These are phyloP conservation scores for Rhodocollybia butyracea DNA, from an alignment of 768 basidiomycete species.

Conservation along the genomic window DNA sequence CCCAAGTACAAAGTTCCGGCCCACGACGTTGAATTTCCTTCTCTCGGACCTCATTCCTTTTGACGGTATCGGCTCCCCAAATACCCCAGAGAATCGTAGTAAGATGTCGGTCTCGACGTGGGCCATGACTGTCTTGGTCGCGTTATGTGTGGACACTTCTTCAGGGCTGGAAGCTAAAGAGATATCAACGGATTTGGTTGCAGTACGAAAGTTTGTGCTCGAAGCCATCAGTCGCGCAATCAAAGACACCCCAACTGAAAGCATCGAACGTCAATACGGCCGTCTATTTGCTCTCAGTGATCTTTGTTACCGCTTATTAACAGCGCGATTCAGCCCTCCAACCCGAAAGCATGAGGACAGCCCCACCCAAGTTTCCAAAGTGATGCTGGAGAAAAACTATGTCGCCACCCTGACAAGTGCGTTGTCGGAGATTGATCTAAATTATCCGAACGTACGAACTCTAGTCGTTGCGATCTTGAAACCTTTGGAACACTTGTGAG, in stretches of 20 bases:
- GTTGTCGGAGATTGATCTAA: conserved; percentile 90
- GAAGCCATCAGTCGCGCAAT: conserved; percentile 85
- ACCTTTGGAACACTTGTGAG: conserved; percentile 88
- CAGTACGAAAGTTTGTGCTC: conserved; percentile 89
- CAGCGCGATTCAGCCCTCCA: conserved; percentile 63
- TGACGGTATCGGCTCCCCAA: conserved; percentile 64
- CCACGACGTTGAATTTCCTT: conserved; percentile 73
- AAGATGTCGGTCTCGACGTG: conserved; percentile 70
- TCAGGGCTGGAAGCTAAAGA: conserved; percentile 70
- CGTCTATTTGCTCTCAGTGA: conserved; percentile 85
- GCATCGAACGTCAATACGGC: conserved; percentile 77
- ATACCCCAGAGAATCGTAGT: conserved; percentile 50
- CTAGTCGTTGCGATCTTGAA: conserved; percentile 86
- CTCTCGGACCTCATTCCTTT: conserved; percentile 82
- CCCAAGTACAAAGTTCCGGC: conserved; percentile 48
- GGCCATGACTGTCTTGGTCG: conserved; percentile 88
- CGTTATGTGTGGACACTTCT: conserved; percentile 87
- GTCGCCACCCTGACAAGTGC: conserved; percentile 86
- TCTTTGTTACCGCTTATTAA: conserved; percentile 83
- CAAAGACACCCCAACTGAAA: conserved; percentile 66
- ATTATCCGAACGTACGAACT: conserved; percentile 86
- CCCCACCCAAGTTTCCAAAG: conserved; percentile 91
- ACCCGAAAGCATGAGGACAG: conserved; percentile 66
- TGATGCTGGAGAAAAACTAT: conserved; percentile 98
- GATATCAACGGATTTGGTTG: conserved; percentile 70